Conservation (phyloP, 345 rosid genomes). For the Stellera chamaejasme region DNA sequence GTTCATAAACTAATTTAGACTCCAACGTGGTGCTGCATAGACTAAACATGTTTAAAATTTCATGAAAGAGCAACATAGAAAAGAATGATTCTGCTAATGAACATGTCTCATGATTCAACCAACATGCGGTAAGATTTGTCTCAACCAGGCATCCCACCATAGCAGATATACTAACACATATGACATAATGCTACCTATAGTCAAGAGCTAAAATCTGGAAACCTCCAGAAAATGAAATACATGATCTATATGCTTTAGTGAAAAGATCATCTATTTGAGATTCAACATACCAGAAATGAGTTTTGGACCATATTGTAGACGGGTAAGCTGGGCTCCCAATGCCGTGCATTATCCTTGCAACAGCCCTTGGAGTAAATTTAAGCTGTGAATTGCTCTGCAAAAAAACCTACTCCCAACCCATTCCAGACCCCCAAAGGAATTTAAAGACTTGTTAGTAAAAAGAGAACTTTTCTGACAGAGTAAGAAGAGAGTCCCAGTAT, state of each 20-base stretch:
- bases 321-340: slow-evolving; percentile 90
- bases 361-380: slow-evolving; percentile 88
- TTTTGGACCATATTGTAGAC: slow-evolving; percentile 62
- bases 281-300: slow-evolving; percentile 81
- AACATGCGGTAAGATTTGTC: too few relatives aligned
- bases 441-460: background rate
- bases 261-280: background rate
- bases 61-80: too few relatives aligned
- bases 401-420: slow-evolving; percentile 49
- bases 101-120: too few relatives aligned
- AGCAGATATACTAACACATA: too few relatives aligned
- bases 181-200: too few relatives aligned
- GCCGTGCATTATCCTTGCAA: slow-evolving; percentile 94
- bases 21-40: too few relatives aligned
- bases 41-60: too few relatives aligned
- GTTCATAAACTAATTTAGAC: too few relatives aligned
- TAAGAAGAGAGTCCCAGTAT: slow-evolving; percentile 13
- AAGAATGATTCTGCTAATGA: too few relatives aligned
- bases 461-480: slow-evolving; percentile 1
- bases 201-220: too few relatives aligned
- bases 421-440: slow-evolving; percentile 6
- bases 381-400: slow-evolving; percentile 68
- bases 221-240: too few relatives aligned
- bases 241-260: background rate
- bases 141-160: too few relatives aligned